phyloP scores from a whole-genome alignment of 495 filamentous ascomycete genomes.

The Lichina pygmaea region DNA sequence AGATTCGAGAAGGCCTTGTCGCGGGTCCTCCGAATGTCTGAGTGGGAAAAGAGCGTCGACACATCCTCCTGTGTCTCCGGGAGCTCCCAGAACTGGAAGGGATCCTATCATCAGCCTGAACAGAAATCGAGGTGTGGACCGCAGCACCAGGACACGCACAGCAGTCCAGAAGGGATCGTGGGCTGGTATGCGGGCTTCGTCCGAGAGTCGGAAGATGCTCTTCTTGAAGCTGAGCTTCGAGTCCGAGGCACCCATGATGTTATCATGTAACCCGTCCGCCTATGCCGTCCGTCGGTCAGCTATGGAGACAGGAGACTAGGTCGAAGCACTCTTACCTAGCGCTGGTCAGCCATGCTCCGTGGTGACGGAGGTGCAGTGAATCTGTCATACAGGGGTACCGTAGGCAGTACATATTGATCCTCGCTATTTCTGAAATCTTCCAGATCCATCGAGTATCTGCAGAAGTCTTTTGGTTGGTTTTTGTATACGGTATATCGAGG shows the following conservation, averaged over 20 bases:
- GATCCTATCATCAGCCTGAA: conserved; percentile 2
- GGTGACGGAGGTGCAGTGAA: no score
- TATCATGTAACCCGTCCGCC: background rate
- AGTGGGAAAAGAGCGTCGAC: conserved; percentile 83
- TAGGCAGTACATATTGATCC: background rate
- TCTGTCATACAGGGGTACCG: background rate
- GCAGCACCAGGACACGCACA: conserved; percentile 20
- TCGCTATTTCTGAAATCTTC: background rate
- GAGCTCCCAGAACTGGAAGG: conserved; percentile 75
- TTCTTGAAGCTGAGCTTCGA: conserved; percentile 98
- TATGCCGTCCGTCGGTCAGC: no score
- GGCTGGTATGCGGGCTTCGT: conserved; percentile 63
- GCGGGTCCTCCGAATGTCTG: conserved; percentile 75
- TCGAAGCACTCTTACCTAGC: no score
- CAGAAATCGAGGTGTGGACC: background rate
- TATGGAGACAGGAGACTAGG: background rate
- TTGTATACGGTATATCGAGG: no score
- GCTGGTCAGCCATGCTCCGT: no score
- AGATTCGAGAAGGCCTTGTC: conserved; percentile 72
- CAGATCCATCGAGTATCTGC: no score
- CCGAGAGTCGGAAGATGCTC: conserved; percentile 89
- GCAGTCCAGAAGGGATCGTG: conserved; percentile 87
- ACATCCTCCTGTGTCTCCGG: conserved; percentile 90
- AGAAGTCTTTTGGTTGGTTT: background rate
- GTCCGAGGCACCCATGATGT: conserved; percentile 82